Evolutionary conservation across 768 basidiomycete species (phyloP).

Genomic region (Daedaleopsis nitida): DNA sequence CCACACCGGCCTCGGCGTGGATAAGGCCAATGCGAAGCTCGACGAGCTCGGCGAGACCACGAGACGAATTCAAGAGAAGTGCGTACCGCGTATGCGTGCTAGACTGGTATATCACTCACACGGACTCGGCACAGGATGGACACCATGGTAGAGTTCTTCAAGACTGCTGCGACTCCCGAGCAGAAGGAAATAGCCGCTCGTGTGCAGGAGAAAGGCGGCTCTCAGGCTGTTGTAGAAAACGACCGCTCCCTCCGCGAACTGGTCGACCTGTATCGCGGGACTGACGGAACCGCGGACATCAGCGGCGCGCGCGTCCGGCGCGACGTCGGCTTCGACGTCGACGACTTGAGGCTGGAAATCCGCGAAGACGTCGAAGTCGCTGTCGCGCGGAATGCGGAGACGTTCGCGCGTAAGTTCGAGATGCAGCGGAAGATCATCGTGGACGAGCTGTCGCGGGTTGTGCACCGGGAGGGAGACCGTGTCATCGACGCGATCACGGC

Average conservation of each 20-base stretch:
- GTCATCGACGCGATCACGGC: constrained; percentile 35
- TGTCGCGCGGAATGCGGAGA: constrained; percentile 18
- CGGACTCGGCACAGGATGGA: constrained; percentile 17
- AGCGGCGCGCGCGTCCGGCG: background rate
- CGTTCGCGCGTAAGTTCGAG: constrained; percentile 49
- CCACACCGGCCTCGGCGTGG: constrained; percentile 28
- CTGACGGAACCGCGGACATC: background rate
- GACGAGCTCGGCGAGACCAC: constrained; percentile 7
- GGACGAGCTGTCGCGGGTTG: constrained; percentile 30
- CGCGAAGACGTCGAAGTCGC: constrained; percentile 24
- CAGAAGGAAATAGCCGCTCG: constrained; percentile 9
- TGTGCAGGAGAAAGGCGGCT: constrained; percentile 27
- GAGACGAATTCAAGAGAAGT: background rate
- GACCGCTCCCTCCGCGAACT: constrained; percentile 22
- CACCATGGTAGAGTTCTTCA: constrained; percentile 14
- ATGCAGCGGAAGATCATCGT: constrained; percentile 43
- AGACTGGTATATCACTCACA: background rate
- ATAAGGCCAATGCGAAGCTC: constrained; percentile 20
- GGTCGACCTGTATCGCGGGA: constrained; percentile 15
- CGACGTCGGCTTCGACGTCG: constrained; percentile 19
- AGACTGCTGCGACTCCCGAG: constrained; percentile 17
- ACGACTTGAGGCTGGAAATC: constrained; percentile 28
- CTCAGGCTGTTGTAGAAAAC: constrained; percentile 18
- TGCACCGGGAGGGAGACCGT: constrained; percentile 37
- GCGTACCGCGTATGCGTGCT: background rate